Evolutionary conservation across 768 basidiomycete genomes (phyloP), one percentile per base, ranked within the genome.

Genomic region (Suillus paluster): DNA sequence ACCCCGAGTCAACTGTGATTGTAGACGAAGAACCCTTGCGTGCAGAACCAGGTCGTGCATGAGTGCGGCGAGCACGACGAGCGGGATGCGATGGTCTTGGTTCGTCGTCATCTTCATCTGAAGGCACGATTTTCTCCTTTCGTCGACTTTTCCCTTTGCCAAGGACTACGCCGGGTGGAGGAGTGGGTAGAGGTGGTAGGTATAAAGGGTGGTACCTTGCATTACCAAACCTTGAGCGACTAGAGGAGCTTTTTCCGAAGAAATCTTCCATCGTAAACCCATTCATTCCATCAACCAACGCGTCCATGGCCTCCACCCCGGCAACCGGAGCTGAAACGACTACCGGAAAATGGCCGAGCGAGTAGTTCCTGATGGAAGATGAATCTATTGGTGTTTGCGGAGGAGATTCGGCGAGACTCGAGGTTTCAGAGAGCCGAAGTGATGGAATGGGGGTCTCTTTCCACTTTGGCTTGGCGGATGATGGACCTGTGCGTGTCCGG

Each of bases 221-320:
- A 66, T 87, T 86, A 23, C 78, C 81, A 68, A 86, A 85, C 63
- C 86, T 82, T 53, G 82, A 75, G 17, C 85, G 82, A 68, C 72
- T 78, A 34, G 84, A 81, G 15, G 81, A 65, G 57, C 78, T 75
- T 48, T 67, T 78, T 57, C 68, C 79, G 64, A 84, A 79, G 58
- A 86, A 73, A 64, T 87, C 81, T 59, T 91, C 87, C 48, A 82
- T 84, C 39, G 75, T 79, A 33, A 73, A 72, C 30, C 89, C 89
- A 69, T 94, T 95, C 93, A 95, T 94, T 10, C 90, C 91, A 66
- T 94, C 92, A 8, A 95, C 93, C 58, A 95, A 75, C 14, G 93
- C 93, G 71, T 95, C 93, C 87, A 95, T 90, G 10, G 86, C 87
- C 76, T 94, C 92, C 10, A 95, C 91, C 2, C 91, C 92, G 6